Base-by-base conservation (phyloP, 768 basidiomycete genomes). In the Boletus sp. region DNA sequence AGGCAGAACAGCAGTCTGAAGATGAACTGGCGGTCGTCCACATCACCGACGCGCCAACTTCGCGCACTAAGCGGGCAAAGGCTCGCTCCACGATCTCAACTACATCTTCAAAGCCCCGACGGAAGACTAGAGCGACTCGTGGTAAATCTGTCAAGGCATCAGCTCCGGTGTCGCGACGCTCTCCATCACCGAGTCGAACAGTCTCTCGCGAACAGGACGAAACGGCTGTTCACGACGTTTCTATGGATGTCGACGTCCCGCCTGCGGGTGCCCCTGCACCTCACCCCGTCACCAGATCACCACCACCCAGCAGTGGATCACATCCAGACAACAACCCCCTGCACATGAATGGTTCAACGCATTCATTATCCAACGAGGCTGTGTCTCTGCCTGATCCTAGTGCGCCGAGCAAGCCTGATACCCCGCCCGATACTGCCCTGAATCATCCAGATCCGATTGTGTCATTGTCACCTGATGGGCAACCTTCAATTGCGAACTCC, bases 81-180 rank as follows among this genome's bases (percentile, higher is more conserved):
- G 30, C 58, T n/a, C 65, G 65, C 9, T 27, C 65, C 7, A 64
- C 63, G 13, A 55, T 62, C 11, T 68, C 70, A 2, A 48, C 59
- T 3, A 55, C 48, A 1, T 21, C 61, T 7, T 54, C 66, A n/a
- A 66, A 64, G n/a, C 25, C 64, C 27, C 59, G 67, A 33, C 65
- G 67, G 34, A 67, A 62, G 48, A 58, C 55, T 1, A 65, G 35
- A 51, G 50, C 50, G 0, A 45, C 65, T 15, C 67, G 68, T 35
- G 54, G 60, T 17, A 64, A 58, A 60, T 45, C 69, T 7, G 25
- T 37, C 43, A 68, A 68, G 41, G 11, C 47, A 17, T 51, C 64
- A n/a, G 37, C 47, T n/a, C 53, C 58, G 23, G 10, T 50, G 11
- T 41, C 56, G 7, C 65, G 21, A 30, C 60, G 50, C 17, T 54